phyloP scores from a whole-genome alignment of 306 rosid species.

The Calophaca sinica region DNA sequence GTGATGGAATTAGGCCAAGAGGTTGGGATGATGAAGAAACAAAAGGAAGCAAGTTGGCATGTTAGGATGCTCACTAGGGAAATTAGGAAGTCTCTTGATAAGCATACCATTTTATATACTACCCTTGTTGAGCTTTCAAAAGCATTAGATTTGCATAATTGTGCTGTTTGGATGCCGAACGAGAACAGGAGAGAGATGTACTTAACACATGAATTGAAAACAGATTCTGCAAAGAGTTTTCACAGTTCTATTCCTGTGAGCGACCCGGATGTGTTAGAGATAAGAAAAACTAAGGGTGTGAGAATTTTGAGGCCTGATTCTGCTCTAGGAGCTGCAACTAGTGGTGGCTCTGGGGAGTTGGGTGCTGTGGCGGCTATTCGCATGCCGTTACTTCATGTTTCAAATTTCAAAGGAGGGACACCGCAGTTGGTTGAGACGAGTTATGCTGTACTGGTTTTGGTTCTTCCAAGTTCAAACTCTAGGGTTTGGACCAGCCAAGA shows the following conservation, averaged over 20 bases:
- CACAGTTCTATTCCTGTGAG: constrained; percentile 58
- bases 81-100: constrained; percentile 79
- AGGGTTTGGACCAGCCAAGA: constrained; percentile 68
- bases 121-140: constrained; percentile 89
- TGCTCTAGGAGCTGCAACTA: constrained; percentile 67
- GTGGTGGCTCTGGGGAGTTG: constrained; percentile 52
- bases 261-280: constrained; percentile 67
- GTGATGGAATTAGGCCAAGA: constrained; percentile 79
- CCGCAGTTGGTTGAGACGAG: constrained; percentile 72
- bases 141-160: constrained; percentile 69
- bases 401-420: constrained; percentile 85
- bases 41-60: constrained; percentile 82
- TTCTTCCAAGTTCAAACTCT: constrained; percentile 58
- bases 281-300: constrained; percentile 62
- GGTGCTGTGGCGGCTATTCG: constrained; percentile 80
- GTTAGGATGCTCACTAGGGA: constrained; percentile 85
- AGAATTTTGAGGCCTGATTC: constrained; percentile 72
- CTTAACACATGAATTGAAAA: constrained; percentile 73
- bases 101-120: constrained; percentile 74
- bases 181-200: constrained; percentile 62
- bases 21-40: constrained; percentile 84
- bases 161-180: constrained; percentile 90
- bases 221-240: constrained; percentile 43
- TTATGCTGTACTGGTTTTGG: constrained; percentile 78
- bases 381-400: constrained; percentile 80